Conservation (phyloP, 176 grass and related monocot genomes). For the Musa schizocarpa region DNA sequence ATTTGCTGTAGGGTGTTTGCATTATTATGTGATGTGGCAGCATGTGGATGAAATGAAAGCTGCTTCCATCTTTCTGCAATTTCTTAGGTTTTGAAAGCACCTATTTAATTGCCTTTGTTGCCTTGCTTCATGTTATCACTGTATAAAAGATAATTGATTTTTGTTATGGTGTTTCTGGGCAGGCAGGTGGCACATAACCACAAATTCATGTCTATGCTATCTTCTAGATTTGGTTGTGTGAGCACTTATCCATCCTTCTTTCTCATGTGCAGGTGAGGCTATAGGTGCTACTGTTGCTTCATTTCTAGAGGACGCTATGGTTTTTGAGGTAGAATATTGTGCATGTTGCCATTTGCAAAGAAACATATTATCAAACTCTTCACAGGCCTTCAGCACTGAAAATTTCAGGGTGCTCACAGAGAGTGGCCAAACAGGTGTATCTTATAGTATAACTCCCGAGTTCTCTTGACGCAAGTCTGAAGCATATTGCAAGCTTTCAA, state of each 20-base stretch:
- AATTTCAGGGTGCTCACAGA: conserved; percentile 30
- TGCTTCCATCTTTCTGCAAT: no score
- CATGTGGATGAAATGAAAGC: no score
- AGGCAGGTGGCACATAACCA: background rate
- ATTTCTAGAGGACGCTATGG: conserved; percentile 12
- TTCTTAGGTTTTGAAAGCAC: no score
- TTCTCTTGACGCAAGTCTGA: background rate
- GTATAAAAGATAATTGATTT: no score
- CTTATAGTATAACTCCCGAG: background rate
- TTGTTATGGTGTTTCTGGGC: background rate
- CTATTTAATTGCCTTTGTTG: no score
- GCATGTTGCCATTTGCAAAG: conserved; percentile 32
- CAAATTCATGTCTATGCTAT: background rate
- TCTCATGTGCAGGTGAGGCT: conserved; percentile 28
- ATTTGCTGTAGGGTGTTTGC: no score
- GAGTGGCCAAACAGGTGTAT: conserved; percentile 30
- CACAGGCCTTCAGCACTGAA: conserved; percentile 7
- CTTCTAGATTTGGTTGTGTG: background rate
- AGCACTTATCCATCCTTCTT: background rate
- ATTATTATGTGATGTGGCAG: no score
- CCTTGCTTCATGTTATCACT: no score
- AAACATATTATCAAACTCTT: conserved; percentile 10
- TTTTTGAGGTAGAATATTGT: conserved; percentile 30
- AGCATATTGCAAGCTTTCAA: background rate
- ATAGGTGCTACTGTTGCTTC: conserved; percentile 27